Base-by-base conservation (phyloP, 2,329 filamentous ascomycete genomes). In the Lizonia empirigonia region DNA sequence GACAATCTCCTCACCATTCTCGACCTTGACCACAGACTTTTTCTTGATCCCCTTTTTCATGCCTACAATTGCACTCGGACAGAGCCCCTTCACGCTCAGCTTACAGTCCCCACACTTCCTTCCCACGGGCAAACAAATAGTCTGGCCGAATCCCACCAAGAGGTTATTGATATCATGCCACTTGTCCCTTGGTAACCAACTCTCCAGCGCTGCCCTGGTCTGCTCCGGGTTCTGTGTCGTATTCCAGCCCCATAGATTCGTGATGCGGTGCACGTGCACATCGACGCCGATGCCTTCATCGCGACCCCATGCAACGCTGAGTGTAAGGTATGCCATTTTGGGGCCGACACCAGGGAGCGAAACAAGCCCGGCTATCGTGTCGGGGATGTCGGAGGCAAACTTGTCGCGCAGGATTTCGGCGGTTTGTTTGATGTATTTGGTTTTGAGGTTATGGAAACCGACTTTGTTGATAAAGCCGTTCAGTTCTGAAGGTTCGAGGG, bases 381-480 rank as follows among this genome's bases (percentile, higher is more conserved):
- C 80, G 1, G 92, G 92, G 47, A 97, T 94, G 66, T 97, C 92
- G 42, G 85, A 84, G 52, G 78, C 70, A 74, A 84, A 90, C 44
- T 84, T 72, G 65, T 93, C 87, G 36, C 85, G 82, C 20, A 96
- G 79, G 26, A 96, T 86, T 24, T 81, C 76, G 3, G 91, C 91
- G 1, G 88, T 80, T 49, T 85, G 80, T 71, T 94, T 91, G 68
- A 96, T 87, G 70, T 85, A 89, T 75, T 86, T 88, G 2, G 91
- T 94, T 77, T 97, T 97, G 74, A 91, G 92, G 68, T 96, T 96
- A 77, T 96, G 92, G 71, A 97, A 97, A 20, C 92, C 92, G 32
- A 96, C 91, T 60, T 88, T 86, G 70, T 83, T 82, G 58, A 96
- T 96, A 60, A 95, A 77, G 63, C 85, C 77, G 69, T 96, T 93